Conservation (phyloP, 2,329 filamentous ascomycete species). For the Pseudogymnoascus sp. region DNA sequence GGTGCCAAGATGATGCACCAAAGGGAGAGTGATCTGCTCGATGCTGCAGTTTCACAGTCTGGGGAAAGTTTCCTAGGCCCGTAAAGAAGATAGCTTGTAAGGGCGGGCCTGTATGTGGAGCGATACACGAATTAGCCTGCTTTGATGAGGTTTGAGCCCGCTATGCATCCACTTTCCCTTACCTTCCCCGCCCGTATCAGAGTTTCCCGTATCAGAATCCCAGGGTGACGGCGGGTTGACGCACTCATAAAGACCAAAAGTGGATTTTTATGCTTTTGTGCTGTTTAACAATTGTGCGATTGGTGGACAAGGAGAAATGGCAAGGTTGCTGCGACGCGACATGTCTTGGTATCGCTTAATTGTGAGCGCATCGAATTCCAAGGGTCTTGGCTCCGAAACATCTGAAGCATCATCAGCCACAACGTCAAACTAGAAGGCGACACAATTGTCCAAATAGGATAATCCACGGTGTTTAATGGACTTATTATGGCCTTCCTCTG, state of each 20-base stretch:
- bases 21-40: not conserved
- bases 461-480: not conserved
- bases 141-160: not conserved
- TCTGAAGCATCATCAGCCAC: not conserved
- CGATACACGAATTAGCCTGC: not conserved
- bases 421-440: not conserved
- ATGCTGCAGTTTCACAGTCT: not conserved
- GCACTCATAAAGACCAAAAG: not conserved
- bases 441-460: not conserved
- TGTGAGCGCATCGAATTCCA: not conserved
- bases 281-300: not conserved
- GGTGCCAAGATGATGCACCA: not conserved
- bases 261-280: not conserved
- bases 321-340: not conserved
- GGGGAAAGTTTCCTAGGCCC: not conserved
- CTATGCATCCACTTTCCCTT: not conserved
- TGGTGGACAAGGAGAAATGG: not conserved
- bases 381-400: conserved; percentile 1
- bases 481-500: not conserved
- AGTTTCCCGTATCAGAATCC: not conserved
- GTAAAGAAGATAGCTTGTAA: not conserved
- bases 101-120: not conserved
- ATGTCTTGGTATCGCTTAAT: conserved; percentile 3
- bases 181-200: not conserved
- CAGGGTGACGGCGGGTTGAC: not conserved